Conservation (phyloP, 75 land plant species). For the Picea glauca region DNA sequence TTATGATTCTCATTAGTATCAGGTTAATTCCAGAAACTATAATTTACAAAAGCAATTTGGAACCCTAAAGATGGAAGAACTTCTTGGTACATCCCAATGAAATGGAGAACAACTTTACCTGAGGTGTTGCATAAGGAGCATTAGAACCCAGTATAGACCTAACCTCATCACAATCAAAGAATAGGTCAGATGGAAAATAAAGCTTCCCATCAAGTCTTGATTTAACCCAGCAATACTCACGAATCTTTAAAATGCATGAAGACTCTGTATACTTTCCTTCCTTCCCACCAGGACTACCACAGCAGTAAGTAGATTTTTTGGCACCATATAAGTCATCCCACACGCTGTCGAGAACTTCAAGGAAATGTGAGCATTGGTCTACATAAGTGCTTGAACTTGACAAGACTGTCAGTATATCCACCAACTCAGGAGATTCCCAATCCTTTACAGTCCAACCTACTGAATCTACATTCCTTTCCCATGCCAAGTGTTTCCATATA, state of each 20-base stretch:
- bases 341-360: constrained; percentile 63
- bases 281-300: constrained; percentile 10
- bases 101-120: constrained; percentile 38
- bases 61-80: neutral
- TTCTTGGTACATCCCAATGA: neutral
- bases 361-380: constrained; percentile 36
- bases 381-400: constrained; percentile 16
- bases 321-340: constrained; percentile 66
- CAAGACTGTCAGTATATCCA: constrained; percentile 36
- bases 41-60: neutral
- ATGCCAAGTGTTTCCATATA: constrained; percentile 16
- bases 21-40: neutral
- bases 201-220: constrained; percentile 69
- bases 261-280: constrained; percentile 31
- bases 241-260: constrained; percentile 57
- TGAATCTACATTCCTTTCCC: constrained; percentile 16
- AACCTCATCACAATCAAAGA: constrained; percentile 60
- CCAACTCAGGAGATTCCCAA: constrained; percentile 84
- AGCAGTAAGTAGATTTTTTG: constrained; percentile 26
- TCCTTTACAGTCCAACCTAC: constrained; percentile 33
- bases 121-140: constrained; percentile 80
- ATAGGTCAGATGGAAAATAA: constrained; percentile 62
- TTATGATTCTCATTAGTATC: neutral
- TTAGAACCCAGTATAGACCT: constrained; percentile 48
- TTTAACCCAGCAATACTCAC: constrained; percentile 54